Evolutionary conservation across 768 basidiomycete genomes (phyloP), one percentile per base, ranked within the genome.

Genomic region (Sporobolomyces roseus): DNA sequence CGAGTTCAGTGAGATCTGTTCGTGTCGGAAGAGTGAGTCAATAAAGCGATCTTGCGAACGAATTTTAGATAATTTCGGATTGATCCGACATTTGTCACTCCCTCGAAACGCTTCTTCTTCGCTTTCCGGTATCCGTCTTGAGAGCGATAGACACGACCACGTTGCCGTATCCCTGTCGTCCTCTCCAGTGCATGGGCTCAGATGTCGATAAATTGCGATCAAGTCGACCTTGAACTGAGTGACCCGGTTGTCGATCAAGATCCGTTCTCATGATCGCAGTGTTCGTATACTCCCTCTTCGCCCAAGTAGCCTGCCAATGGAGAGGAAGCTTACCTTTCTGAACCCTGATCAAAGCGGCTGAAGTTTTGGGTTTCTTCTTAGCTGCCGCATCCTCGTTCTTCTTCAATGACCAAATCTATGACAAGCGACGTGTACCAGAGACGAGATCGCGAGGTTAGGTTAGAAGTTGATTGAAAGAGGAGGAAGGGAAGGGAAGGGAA

Each of bases 351-450:
- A 97, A 93, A 33, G 96, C 96, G 21, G 96, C 94, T 77, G 90
- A 91, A 51, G 92, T 96, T 86, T 94, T 97, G 50, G 96, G 96
- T 84, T 89, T 91, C 86, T 87, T 94, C 89, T 92, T 97, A 9
- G 91, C 88, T 62, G 93, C 92, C 63, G 90, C 90, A 77, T 98
- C 91, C 83, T 97, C 92, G 76, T 88, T 90, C 87, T 98, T 98
- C 87, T 98, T 98, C 89, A 99, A 92, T 74, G 88, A 91, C 89
- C 96, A 97, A 77, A 99, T 97, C 96, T 99, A 63, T n/a, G 16
- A 8, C 13, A n/a, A 13, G 43, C 23, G 19, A 23, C 35, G 16
- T 5, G 33, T n/a, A 8, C 12, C 3, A 17, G 33, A 25, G 23
- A 25, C 54, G 54, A 46, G 23, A 46, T 41, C 38, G n/a, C 38